Conservation (phyloP, 108 stramenopile genomes). For the Cyclostephanos tholiformis region DNA sequence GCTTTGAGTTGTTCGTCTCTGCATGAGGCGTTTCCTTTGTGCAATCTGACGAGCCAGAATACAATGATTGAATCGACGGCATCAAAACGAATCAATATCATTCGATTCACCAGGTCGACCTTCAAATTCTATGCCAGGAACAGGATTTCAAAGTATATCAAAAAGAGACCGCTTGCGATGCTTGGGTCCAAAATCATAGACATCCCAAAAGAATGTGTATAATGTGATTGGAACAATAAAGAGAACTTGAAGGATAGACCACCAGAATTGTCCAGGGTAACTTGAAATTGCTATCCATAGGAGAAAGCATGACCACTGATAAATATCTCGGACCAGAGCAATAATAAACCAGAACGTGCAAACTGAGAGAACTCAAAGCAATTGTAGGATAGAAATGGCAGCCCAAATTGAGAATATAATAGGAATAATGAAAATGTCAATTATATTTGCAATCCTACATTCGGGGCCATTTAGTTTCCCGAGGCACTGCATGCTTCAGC, state of each 20-base stretch:
- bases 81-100: too few species aligned
- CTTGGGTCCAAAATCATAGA: background rate
- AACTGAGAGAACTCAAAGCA: background rate
- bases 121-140: background rate
- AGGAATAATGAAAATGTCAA: background rate
- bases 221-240: background rate
- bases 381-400: background rate
- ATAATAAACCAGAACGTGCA: background rate
- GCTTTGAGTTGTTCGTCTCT: too few species aligned
- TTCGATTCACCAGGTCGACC: background rate
- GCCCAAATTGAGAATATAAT: conserved; percentile 1
- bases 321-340: background rate
- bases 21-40: too few species aligned
- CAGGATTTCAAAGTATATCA: background rate
- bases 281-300: background rate
- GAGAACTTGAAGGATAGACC: background rate
- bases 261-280: background rate
- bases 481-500: too few species aligned
- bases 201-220: background rate
- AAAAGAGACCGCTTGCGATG: conserved; percentile 1
- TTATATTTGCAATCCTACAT: background rate
- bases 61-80: background rate
- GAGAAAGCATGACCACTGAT: background rate
- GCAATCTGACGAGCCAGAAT: background rate
- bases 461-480: background rate